Evolutionary conservation across 2,329 filamentous ascomycete genomes (phyloP).

Genomic region (Tolypocladium capitatum): DNA sequence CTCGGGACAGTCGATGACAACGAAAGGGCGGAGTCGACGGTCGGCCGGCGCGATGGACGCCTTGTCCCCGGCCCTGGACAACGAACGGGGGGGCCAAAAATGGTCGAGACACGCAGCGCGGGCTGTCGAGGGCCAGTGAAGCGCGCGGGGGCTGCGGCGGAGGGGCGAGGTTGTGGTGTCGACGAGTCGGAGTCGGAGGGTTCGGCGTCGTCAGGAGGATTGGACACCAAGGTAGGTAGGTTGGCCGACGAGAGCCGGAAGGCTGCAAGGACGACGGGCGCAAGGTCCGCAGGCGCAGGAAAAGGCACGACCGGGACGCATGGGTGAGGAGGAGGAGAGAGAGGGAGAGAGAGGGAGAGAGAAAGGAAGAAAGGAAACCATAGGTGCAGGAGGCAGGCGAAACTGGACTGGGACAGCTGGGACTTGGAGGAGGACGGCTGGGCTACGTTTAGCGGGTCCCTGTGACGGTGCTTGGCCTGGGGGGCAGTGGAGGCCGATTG

Average conservation of each 20-base stretch:
- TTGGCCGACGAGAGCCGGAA: not conserved
- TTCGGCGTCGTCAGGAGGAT: not conserved
- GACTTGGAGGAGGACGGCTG: not conserved
- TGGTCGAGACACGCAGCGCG: not conserved
- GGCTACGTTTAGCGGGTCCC: not conserved
- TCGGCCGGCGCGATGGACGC: not conserved
- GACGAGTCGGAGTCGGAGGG: not conserved
- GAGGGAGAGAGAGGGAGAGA: not conserved
- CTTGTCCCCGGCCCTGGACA: not conserved
- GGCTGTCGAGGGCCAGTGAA: not conserved
- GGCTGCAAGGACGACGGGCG: not conserved
- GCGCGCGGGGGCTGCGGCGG: not conserved
- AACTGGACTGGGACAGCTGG: not conserved
- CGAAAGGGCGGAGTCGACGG: not conserved
- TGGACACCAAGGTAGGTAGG: not conserved
- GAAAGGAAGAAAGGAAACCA: not conserved
- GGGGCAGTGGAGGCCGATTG: too few relatives aligned
- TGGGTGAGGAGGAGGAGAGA: not conserved
- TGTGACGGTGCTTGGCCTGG: not conserved
- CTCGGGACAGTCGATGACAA: not conserved
- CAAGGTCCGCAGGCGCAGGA: not conserved
- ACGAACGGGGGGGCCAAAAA: not conserved
- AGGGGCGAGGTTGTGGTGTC: not conserved
- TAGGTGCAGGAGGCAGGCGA: not conserved
- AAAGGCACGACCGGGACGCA: not conserved